Evolutionary conservation across 2,329 filamentous ascomycete genomes (phyloP).

Genomic region (Talaromyces sp.): DNA sequence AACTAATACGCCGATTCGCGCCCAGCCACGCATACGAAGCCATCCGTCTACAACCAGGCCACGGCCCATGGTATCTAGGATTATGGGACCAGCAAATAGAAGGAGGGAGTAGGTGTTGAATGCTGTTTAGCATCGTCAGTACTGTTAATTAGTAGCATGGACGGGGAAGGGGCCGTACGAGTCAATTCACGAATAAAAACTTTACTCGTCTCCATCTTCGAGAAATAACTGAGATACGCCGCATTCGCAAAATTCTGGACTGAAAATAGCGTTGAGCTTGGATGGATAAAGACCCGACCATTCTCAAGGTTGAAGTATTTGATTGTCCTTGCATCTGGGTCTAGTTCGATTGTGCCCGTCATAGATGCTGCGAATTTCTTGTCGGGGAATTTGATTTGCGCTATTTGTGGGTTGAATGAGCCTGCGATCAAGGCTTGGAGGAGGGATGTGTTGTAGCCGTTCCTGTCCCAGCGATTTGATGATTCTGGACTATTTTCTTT

Average conservation of each 20-base stretch:
- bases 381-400: conserved; percentile 86
- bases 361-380: conserved; percentile 89
- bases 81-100: conserved; percentile 79
- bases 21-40: conserved; percentile 84
- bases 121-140: conserved; percentile 33
- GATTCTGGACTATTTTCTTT: conserved; percentile 32
- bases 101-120: conserved; percentile 87
- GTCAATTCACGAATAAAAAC: conserved; percentile 88
- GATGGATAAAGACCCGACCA: conserved; percentile 87
- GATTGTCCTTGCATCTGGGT: conserved; percentile 86
- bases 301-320: conserved; percentile 87
- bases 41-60: conserved; percentile 89
- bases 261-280: conserved; percentile 78
- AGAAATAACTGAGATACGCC: conserved; percentile 82
- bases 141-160: neutral
- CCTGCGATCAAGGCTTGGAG: conserved; percentile 67
- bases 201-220: conserved; percentile 85
- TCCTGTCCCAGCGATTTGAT: conserved; percentile 36
- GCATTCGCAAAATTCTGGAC: conserved; percentile 71
- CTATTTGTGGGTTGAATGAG: conserved; percentile 78
- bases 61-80: conserved; percentile 78
- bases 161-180: conserved; percentile 56
- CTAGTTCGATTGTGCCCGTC: conserved; percentile 83
- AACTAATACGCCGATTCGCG: conserved; percentile 84
- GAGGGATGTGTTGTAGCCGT: conserved; percentile 43